phyloP scores from a whole-genome alignment of 1,139 yeast genomes.

The Debaryomycetaceae sp. region DNA sequence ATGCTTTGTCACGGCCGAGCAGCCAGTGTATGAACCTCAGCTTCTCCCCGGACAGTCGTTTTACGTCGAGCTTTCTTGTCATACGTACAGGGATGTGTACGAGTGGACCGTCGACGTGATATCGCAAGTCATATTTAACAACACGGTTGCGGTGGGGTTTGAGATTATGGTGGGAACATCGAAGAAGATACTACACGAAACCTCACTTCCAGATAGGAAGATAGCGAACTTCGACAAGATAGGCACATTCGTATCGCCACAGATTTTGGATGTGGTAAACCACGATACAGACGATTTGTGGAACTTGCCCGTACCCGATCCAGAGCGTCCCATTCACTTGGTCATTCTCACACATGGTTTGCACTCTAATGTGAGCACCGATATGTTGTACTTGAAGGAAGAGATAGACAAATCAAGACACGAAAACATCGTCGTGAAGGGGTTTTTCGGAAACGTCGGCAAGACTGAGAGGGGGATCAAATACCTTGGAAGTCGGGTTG shows the following conservation, averaged over 20 bases:
- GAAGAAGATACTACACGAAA: constrained; percentile 40
- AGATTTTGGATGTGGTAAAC: constrained; percentile 38
- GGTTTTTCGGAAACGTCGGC: constrained; percentile 80
- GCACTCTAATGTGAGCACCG: constrained; percentile 86
- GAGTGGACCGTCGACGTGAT: constrained; percentile 84
- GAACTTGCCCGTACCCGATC: constrained; percentile 52
- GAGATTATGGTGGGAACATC: constrained; percentile 62
- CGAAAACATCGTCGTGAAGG: constrained; percentile 72
- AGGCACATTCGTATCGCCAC: constrained; percentile 24
- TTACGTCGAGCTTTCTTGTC: constrained; percentile 43
- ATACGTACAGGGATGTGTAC: constrained; percentile 38
- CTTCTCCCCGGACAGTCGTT: constrained; percentile 59
- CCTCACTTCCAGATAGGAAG: constrained; percentile 24
- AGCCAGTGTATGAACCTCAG: constrained; percentile 68
- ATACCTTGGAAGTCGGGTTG: constrained; percentile 79
- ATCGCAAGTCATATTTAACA: constrained; percentile 77
- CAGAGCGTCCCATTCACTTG: constrained; percentile 57
- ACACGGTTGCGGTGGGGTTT: constrained; percentile 64
- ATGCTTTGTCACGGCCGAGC: constrained; percentile 64
- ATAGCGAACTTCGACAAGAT: constrained; percentile 26
- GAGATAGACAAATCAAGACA: constrained; percentile 54
- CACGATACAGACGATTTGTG: constrained; percentile 71
- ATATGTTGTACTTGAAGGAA: constrained; percentile 83
- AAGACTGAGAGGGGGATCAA: constrained; percentile 89
- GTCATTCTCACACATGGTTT: constrained; percentile 87